Base-by-base conservation (phyloP, 495 filamentous ascomycete species). In the Trichoderma reesei region DNA sequence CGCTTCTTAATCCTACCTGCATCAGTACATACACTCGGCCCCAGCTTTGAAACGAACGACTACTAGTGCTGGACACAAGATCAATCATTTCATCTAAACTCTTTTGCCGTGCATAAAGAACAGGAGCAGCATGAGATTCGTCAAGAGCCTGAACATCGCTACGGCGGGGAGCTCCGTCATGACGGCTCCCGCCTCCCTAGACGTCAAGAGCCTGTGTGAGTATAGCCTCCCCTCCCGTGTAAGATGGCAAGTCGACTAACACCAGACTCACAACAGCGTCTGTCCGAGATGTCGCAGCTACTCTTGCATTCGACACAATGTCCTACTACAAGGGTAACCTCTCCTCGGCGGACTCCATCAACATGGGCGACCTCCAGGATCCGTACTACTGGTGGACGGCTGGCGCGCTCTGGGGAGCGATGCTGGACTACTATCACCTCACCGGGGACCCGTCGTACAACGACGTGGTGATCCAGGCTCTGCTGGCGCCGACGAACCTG, bases 381-480 rank as follows among this genome's bases (percentile, higher is more conserved):
- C 87, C 88, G 13, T 90, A 92, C 71, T 93, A 87, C 77, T 92
- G 89, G 89, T 92, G 88, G 88, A 83, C 91, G 74, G 83, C 83
- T 26, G 90, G 89, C 37, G 86, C 86, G 7, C 83, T 87, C 71
- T 90, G 88, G 78, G 86, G 84, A 51, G 73, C 84, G 3, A 76
- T 97, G 71, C 74, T 96, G 41, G 87, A 96, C 69, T 96, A 97
- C 72, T 92, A 87, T 72, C 89, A 85, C 71, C 90, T 88, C 71
- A 95, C 91, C 0, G 85, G 86, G 9, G 91, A 96, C 70, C 76
- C 75, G 6, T 80, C 75, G 48, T 96, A 90, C 76, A 91, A 92
- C 72, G 74, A 85, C 46, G 77, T 85, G 20, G 86, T 88, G 18
- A 82, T 73, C 20, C 82, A 88, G 64, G 91, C 81, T 0, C 68